Evolutionary conservation across 2,329 filamentous ascomycete species (phyloP).

Genomic region (Trichoderma sp.): DNA sequence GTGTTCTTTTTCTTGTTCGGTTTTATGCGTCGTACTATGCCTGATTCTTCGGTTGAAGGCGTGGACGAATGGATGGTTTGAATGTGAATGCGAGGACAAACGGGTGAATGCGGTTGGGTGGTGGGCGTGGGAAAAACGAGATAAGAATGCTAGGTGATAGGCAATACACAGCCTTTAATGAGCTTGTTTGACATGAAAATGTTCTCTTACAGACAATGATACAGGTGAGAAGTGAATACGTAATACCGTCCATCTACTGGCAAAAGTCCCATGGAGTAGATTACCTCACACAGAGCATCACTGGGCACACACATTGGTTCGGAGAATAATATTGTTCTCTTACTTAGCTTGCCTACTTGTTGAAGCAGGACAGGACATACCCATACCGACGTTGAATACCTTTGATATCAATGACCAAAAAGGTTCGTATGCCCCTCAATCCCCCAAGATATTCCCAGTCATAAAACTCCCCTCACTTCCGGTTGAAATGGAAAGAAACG

Average conservation of each 20-base stretch:
- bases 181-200: not conserved
- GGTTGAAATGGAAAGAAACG: constrained; percentile 23
- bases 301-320: not conserved
- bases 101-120: not conserved
- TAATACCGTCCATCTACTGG: not conserved
- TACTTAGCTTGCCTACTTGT: constrained; percentile 20
- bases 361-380: constrained; percentile 22
- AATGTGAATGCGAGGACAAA: not conserved
- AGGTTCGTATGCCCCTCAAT: constrained; percentile 7
- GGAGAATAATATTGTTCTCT: not conserved
- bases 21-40: not conserved
- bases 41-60: not conserved
- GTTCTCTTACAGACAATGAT: not conserved
- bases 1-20: not conserved
- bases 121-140: not conserved
- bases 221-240: not conserved
- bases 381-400: constrained; percentile 25
- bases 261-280: not conserved
- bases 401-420: not conserved
- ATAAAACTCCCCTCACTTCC: constrained; percentile 25
- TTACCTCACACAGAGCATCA: not conserved
- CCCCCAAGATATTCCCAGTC: constrained; percentile 11
- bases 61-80: not conserved
- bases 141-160: constrained; percentile 12
- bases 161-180: constrained; percentile 21